These are phyloP conservation scores for Berberis thunbergii DNA, from an alignment of 164 flowering plant genomes.

Conservation along the genomic window DNA sequence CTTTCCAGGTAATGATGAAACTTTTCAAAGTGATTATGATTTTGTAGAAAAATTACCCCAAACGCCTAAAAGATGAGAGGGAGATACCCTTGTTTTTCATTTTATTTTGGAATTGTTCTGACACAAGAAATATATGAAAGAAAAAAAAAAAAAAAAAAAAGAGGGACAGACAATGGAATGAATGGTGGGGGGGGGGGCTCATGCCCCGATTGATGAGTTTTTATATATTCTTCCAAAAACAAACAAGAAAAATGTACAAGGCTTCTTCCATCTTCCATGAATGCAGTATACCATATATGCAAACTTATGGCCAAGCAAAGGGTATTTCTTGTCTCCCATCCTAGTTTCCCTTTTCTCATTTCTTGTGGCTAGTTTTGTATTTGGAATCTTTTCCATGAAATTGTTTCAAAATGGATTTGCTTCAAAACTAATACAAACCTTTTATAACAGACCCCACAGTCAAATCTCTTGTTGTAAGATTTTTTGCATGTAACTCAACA, in stretches of 20 bases:
- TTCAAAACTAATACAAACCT: background rate
- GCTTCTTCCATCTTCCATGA: background rate
- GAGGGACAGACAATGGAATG: no score
- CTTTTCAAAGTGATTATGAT: conserved; percentile 39
- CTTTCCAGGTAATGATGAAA: conserved; percentile 34
- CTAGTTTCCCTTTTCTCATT: conserved; percentile 2
- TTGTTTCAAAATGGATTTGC: conserved; percentile 1
- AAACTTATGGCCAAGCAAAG: conserved; percentile 21
- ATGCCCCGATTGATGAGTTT: background rate
- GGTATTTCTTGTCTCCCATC: conserved; percentile 19
- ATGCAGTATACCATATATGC: conserved; percentile 16
- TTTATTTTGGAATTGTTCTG: conserved; percentile 2
- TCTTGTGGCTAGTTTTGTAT: conserved; percentile 16
- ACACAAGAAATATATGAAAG: background rate
- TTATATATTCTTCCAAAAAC: background rate
- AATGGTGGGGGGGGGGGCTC: background rate
- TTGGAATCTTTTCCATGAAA: conserved; percentile 4
- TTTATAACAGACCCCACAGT: conserved; percentile 3
- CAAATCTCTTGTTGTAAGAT: background rate
- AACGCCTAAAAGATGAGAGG: conserved; percentile 10
- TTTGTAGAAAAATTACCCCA: conserved; percentile 11
- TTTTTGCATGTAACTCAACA: background rate
- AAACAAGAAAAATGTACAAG: background rate
- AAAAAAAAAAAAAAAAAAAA: no score
- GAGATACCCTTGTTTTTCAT: background rate